Conservation (phyloP, 1,284 basidiomycete species). For the Cystobasidiaceae sp. region DNA sequence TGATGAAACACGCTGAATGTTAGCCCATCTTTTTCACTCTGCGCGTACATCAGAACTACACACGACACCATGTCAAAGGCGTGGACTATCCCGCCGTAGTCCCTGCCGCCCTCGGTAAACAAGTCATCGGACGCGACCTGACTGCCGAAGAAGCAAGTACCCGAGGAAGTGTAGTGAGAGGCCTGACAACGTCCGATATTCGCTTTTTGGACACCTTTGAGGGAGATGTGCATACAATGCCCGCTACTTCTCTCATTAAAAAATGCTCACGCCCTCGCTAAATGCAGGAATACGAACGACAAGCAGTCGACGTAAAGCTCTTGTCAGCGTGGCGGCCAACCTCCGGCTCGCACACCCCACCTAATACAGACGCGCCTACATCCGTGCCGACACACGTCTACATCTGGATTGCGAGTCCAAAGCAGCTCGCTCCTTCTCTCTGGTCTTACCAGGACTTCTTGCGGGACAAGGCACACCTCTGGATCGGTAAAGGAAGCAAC, state of each 20-base stretch:
- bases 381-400: slow-evolving; percentile 60
- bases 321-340: slow-evolving; percentile 45
- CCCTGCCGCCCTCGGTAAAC: slow-evolving; percentile 52
- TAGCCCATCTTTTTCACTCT: too few relatives aligned
- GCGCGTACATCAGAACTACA: slow-evolving; percentile 69
- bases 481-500: slow-evolving; percentile 53
- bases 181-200: slow-evolving; percentile 60
- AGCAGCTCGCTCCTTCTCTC: slow-evolving; percentile 55
- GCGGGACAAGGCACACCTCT: slow-evolving; percentile 62
- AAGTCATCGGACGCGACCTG: slow-evolving; percentile 48
- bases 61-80: slow-evolving; percentile 61
- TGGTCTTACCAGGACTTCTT: slow-evolving; percentile 76
- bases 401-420: slow-evolving; percentile 56
- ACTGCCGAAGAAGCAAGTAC: slow-evolving; percentile 56
- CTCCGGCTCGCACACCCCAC: slow-evolving; percentile 13
- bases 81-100: slow-evolving; percentile 74
- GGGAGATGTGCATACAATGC: slow-evolving; percentile 61
- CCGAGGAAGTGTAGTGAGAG: slow-evolving; percentile 64
- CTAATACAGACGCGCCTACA: not conserved
- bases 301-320: slow-evolving; percentile 56
- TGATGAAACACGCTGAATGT: too few relatives aligned
- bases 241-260: not conserved
- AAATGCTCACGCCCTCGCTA: too few relatives aligned
- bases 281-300: slow-evolving; percentile 63
- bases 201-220: slow-evolving; percentile 67